phyloP scores from a whole-genome alignment of 2,329 filamentous ascomycete genomes.

The Aspergillus sp. region DNA sequence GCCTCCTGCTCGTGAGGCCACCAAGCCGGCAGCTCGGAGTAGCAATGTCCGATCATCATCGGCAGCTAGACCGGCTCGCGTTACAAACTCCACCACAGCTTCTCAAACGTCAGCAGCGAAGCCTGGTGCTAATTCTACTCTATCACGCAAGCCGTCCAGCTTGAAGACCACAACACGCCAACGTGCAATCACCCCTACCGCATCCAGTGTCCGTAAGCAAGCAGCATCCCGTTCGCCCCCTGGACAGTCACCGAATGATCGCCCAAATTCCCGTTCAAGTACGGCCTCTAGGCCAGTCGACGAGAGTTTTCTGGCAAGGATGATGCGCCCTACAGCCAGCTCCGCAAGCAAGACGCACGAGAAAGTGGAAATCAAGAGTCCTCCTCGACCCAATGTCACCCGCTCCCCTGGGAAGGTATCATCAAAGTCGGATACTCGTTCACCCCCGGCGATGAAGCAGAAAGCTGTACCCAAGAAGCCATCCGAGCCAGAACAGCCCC shows the following conservation, averaged over 20 bases:
- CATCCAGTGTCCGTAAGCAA: conserved; percentile 30
- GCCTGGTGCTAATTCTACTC: conserved; percentile 17
- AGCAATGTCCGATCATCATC: conserved; percentile 38
- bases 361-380: conserved; percentile 43
- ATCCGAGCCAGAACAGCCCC: conserved; percentile 6
- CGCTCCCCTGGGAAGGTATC: conserved; percentile 24
- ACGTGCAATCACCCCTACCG: conserved; percentile 25
- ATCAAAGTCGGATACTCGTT: conserved; percentile 25
- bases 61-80: conserved; percentile 41
- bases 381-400: conserved; percentile 31
- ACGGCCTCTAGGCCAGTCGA: conserved; percentile 40
- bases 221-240: conserved; percentile 34
- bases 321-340: conserved; percentile 54
- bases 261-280: conserved; percentile 44
- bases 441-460: conserved; percentile 21
- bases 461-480: conserved; percentile 15
- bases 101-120: conserved; percentile 43
- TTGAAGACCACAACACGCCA: conserved; percentile 28
- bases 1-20: conserved; percentile 29
- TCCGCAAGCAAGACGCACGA: conserved; percentile 52
- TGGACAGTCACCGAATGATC: conserved; percentile 30
- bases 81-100: conserved; percentile 42
- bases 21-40: conserved; percentile 27
- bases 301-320: conserved; percentile 50
- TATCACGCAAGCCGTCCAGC: conserved; percentile 39